These are phyloP conservation scores for Cucumis sativus DNA, from an alignment of 306 rosid genomes.

Conservation along the genomic window DNA sequence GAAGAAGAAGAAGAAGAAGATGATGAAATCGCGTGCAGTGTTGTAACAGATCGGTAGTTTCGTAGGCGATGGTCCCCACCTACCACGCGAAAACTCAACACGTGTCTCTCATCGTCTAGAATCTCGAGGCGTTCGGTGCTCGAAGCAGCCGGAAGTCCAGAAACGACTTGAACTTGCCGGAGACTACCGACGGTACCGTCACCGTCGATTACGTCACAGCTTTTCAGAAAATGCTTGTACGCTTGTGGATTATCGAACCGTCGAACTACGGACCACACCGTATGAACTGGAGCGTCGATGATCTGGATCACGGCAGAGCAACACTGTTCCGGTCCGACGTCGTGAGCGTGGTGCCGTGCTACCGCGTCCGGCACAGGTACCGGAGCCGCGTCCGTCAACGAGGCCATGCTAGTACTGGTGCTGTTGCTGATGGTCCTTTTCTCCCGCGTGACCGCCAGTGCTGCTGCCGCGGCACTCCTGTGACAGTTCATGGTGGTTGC, in stretches of 20 bases:
- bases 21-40: conserved; percentile 32
- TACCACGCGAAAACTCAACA: conserved; percentile 77
- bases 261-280: conserved; percentile 79
- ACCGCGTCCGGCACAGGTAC: conserved; percentile 34
- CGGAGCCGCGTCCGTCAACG: conserved; percentile 3
- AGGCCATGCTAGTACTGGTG: background rate
- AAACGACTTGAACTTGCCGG: conserved; percentile 62
- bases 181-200: conserved; percentile 61
- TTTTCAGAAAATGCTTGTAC: conserved; percentile 80
- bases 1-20: background rate
- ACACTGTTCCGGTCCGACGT: conserved; percentile 46
- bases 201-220: conserved; percentile 70
- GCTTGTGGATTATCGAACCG: conserved; percentile 89
- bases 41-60: conserved; percentile 80
- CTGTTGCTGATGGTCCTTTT: background rate
- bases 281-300: conserved; percentile 49
- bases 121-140: conserved; percentile 92
- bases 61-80: conserved; percentile 81
- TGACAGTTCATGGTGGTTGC: conserved; percentile 20
- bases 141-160: conserved; percentile 80
- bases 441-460: background rate
- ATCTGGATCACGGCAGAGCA: conserved; percentile 62
- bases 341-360: conserved; percentile 36
- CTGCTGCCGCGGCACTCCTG: conserved; percentile 1
- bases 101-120: conserved; percentile 84